These are phyloP conservation scores for Pyracantha coccinea DNA, from an alignment of 331 rosid genomes.

Conservation along the genomic window DNA sequence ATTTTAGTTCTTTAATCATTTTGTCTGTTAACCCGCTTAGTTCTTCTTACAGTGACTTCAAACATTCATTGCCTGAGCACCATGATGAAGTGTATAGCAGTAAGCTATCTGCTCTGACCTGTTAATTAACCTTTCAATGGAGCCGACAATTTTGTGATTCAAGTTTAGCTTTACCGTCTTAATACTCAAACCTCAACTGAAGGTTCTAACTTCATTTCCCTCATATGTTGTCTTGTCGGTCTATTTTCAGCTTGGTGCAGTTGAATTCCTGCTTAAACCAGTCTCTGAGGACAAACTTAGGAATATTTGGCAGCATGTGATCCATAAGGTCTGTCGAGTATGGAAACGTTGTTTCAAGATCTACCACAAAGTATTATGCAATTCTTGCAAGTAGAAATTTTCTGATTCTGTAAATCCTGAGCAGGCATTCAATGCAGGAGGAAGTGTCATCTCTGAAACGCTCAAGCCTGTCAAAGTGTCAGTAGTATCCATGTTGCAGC, in stretches of 20 bases:
- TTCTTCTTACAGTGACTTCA: constrained; percentile 69
- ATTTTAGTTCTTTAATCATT: neutral
- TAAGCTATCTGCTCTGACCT: constrained; percentile 32
- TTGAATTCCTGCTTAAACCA: constrained; percentile 83
- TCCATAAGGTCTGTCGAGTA: constrained; percentile 73
- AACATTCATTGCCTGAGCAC: constrained; percentile 67
- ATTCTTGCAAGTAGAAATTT: constrained; percentile 5
- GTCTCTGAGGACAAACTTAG: constrained; percentile 83
- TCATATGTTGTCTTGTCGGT: constrained; percentile 10
- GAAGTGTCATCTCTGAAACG: constrained; percentile 34
- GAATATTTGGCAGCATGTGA: constrained; percentile 99
- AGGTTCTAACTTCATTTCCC: neutral
- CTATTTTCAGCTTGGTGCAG: constrained; percentile 80
- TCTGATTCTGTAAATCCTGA: constrained; percentile 32
- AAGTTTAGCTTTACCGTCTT: neutral
- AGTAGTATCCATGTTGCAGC: constrained; percentile 41
- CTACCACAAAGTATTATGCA: neutral
- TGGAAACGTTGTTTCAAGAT: neutral
- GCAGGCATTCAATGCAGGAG: constrained; percentile 88
- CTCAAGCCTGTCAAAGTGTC: constrained; percentile 63
- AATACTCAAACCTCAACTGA: neutral
- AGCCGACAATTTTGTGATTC: neutral
- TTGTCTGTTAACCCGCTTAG: neutral
- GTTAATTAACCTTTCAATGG: neutral
- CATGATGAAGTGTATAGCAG: constrained; percentile 95